Evolutionary conservation across 139 green algal species (phyloP).

Genomic region (Microglena sp.): DNA sequence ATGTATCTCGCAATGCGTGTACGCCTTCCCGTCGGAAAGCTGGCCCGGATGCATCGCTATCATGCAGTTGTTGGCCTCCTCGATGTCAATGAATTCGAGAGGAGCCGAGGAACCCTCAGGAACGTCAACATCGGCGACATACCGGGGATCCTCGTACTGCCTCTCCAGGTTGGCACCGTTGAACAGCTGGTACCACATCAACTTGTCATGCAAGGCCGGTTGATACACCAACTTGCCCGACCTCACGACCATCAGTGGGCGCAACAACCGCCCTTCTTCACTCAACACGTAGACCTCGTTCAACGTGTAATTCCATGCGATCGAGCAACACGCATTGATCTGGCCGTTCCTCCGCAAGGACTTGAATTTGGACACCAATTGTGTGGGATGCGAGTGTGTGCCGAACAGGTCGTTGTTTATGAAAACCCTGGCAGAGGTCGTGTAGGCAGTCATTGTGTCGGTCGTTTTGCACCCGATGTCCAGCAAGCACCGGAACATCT

Average conservation of each 20-base stretch:
- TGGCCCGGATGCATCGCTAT: slow-evolving; percentile 8
- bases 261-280: neutral
- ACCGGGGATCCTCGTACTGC: no score
- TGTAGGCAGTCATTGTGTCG: no score
- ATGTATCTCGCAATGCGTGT: slow-evolving; percentile 63
- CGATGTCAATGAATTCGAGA: slow-evolving; percentile 50
- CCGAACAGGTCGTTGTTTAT: neutral
- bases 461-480: no score
- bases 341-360: neutral
- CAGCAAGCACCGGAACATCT: no score
- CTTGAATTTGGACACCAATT: neutral
- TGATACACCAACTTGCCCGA: slow-evolving; percentile 21
- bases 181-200: neutral
- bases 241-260: slow-evolving; percentile 26
- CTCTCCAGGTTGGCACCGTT: neutral
- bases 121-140: no score
- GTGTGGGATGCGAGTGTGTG: neutral
- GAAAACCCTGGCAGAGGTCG: no score
- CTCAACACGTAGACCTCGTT: neutral
- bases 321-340: neutral
- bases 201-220: neutral
- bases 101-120: no score
- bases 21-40: slow-evolving; percentile 10
- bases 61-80: slow-evolving; percentile 51
- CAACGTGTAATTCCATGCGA: neutral